A percentile compares a stretch with the other conserved stretches of the same genome.
Conservation (phyloP, 495 filamentous ascomycete genomes). For the Tuber indicum region DNA sequence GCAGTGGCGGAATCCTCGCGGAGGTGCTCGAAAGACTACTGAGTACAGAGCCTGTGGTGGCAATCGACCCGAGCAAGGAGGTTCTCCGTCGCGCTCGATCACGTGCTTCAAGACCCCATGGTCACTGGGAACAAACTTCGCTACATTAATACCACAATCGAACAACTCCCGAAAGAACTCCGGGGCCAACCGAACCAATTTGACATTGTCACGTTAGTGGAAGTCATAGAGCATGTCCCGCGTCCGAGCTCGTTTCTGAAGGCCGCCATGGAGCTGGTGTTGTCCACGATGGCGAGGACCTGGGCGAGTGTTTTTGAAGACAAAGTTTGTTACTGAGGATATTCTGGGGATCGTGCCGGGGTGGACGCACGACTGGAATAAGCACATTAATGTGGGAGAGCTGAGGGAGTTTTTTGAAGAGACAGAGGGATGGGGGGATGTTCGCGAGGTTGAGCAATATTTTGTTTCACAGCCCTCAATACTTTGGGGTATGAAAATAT, state of each 20-base stretch:
- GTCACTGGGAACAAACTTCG: constrained; percentile 52
- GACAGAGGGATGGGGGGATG: constrained; percentile 49
- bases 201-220: constrained; percentile 65
- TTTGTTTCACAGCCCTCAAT: no score
- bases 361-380: constrained; percentile 91
- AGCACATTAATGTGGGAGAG: constrained; percentile 86
- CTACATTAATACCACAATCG: constrained; percentile 56
- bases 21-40: constrained; percentile 74
- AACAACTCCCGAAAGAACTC: constrained; percentile 15
- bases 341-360: constrained; percentile 49
- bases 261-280: constrained; percentile 62
- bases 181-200: constrained; percentile 16
- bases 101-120: constrained; percentile 62
- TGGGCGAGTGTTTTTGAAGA: constrained; percentile 81
- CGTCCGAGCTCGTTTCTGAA: constrained; percentile 64
- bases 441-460: no score
- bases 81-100: constrained; percentile 75
- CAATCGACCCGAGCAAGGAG: constrained; percentile 71
- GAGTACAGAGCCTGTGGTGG: constrained; percentile 62
- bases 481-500: no score
- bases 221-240: constrained; percentile 88
- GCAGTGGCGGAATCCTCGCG: constrained; percentile 93
- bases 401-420: constrained; percentile 53
- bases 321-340: constrained; percentile 88
- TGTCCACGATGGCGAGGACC: constrained; percentile 84